phyloP scores from a whole-genome alignment of 768 basidiomycete genomes.

The Hericium alpestre region DNA sequence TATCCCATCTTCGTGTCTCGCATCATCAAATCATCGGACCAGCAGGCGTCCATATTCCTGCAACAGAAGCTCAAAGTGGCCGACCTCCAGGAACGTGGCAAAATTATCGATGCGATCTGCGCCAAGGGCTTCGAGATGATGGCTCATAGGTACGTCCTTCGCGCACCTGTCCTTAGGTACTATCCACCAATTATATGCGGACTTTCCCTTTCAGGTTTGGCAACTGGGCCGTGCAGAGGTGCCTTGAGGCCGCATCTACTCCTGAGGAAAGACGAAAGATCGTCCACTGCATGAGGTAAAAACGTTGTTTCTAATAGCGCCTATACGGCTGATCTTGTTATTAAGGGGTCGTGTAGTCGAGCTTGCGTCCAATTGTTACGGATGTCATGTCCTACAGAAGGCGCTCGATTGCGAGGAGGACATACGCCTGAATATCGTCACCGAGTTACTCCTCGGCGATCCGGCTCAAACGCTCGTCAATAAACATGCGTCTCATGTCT shows the following conservation, averaged over 20 bases:
- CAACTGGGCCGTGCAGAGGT: conserved; percentile 86
- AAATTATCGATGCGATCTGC: conserved; percentile 83
- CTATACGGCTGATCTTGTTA: not conserved
- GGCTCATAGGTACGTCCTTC: conserved; percentile 58
- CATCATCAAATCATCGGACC: conserved; percentile 83
- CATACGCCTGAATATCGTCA: conserved; percentile 70
- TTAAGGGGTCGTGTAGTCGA: conserved; percentile 73
- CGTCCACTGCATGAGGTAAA: conserved; percentile 76
- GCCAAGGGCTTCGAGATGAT: conserved; percentile 84
- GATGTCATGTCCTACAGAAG: conserved; percentile 83
- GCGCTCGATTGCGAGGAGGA: conserved; percentile 88
- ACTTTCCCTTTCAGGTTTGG: conserved; percentile 50
- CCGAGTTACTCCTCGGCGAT: conserved; percentile 74
- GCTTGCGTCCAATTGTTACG: conserved; percentile 81
- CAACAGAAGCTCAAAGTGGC: conserved; percentile 88
- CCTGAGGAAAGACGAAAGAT: conserved; percentile 71
- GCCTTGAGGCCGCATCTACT: conserved; percentile 69
- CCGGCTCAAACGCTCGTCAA: conserved; percentile 81
- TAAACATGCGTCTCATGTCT: conserved; percentile 86
- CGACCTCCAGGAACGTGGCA: conserved; percentile 61
- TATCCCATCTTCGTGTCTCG: conserved; percentile 74
- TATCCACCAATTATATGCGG: not conserved
- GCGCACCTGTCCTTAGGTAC: conserved; percentile 5
- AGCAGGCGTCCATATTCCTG: conserved; percentile 83
- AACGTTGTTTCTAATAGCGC: not conserved